These are phyloP conservation scores for Xerocomus amazonicus DNA, from an alignment of 1,284 basidiomycete genomes.

Conservation along the genomic window DNA sequence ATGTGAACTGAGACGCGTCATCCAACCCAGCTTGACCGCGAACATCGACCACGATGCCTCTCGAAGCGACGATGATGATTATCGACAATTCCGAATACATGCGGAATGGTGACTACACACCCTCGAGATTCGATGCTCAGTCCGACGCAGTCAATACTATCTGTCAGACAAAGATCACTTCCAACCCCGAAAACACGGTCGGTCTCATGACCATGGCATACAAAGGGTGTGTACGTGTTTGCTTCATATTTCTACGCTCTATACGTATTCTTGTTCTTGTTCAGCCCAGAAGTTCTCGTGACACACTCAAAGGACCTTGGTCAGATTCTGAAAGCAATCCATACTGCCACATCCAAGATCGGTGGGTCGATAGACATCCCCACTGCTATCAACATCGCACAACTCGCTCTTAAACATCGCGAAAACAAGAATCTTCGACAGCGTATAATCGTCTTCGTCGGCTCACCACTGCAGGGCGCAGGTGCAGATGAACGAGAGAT, in stretches of 20 bases:
- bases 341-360: constrained; percentile 66
- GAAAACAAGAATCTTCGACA: constrained; percentile 99
- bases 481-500: constrained; percentile 73
- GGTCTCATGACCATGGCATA: constrained; percentile 98
- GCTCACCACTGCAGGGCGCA: constrained; percentile 74
- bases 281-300: constrained; percentile 90
- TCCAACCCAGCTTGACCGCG: constrained; percentile 23
- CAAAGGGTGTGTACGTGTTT: constrained; percentile 63
- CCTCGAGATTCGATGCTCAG: constrained; percentile 87
- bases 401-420: constrained; percentile 95
- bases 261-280: constrained; percentile 1
- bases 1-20: constrained; percentile 16
- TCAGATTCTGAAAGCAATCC: constrained; percentile 82
- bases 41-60: constrained; percentile 64
- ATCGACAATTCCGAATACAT: constrained; percentile 95
- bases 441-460: constrained; percentile 91
- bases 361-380: constrained; percentile 81
- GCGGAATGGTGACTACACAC: constrained; percentile 93
- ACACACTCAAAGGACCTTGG: constrained; percentile 95
- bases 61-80: constrained; percentile 92
- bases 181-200: constrained; percentile 96
- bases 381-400: constrained; percentile 90
- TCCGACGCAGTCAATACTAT: constrained; percentile 88
- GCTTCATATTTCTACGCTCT: background rate
- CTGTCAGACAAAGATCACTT: constrained; percentile 91